Conservation (phyloP, 2,329 filamentous ascomycete species). For the Trichophaea hybrida region DNA sequence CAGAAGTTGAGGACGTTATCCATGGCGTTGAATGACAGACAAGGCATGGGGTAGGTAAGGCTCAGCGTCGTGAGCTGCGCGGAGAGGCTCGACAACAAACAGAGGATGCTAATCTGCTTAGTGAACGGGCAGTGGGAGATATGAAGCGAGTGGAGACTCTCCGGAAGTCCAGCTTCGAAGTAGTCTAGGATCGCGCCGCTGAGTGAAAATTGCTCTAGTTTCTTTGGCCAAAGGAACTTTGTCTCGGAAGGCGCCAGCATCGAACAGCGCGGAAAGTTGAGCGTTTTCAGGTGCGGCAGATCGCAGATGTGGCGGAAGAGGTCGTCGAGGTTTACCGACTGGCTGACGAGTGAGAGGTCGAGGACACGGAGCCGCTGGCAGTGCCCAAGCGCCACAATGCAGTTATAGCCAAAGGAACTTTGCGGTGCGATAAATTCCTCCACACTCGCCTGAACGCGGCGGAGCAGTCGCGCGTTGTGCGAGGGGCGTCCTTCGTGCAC, state of each 20-base stretch:
- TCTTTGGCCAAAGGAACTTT: slow-evolving; percentile 21
- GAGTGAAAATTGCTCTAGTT: slow-evolving; percentile 22
- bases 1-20: slow-evolving; percentile 25
- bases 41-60: slow-evolving; percentile 25
- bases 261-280: slow-evolving; percentile 25
- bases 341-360: slow-evolving; percentile 24
- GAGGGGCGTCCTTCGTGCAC: slow-evolving; percentile 20
- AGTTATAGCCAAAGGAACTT: slow-evolving; percentile 22
- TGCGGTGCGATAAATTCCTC: slow-evolving; percentile 22
- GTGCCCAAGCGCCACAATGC: slow-evolving; percentile 23
- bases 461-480: slow-evolving; percentile 17
- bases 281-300: slow-evolving; percentile 21
- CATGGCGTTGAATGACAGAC: slow-evolving; percentile 25
- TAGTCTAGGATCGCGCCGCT: slow-evolving; percentile 23
- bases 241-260: slow-evolving; percentile 4
- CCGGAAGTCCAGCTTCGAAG: slow-evolving; percentile 21
- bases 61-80: slow-evolving; percentile 24
- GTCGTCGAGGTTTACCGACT: slow-evolving; percentile 21
- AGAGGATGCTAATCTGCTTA: slow-evolving; percentile 14
- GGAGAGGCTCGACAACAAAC: slow-evolving; percentile 20
- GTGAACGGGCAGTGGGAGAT: slow-evolving; percentile 25
- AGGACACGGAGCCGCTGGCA: slow-evolving; percentile 23
- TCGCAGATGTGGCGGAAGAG: slow-evolving; percentile 23
- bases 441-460: slow-evolving; percentile 14
- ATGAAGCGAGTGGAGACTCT: slow-evolving; percentile 20